These are phyloP conservation scores for Talaromyces trachyspermus DNA, from an alignment of 495 filamentous ascomycete genomes.

Conservation along the genomic window DNA sequence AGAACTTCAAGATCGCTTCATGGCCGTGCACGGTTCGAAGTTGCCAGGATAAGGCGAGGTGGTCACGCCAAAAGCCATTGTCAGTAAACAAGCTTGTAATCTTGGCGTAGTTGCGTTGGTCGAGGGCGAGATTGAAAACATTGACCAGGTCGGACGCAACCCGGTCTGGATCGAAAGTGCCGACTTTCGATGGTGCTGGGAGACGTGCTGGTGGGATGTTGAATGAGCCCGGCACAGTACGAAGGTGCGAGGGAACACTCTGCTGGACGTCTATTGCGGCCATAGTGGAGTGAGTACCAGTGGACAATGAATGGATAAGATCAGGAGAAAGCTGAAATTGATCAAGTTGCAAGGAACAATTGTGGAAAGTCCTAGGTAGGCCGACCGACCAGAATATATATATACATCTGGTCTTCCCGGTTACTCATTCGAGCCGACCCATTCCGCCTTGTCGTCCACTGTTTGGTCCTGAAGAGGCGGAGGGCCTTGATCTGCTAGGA, in stretches of 20 bases:
- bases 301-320: background rate
- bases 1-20: conserved; percentile 42
- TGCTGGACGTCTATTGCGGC: background rate
- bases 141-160: conserved; percentile 38
- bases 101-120: conserved; percentile 20
- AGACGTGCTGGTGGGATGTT: conserved; percentile 35
- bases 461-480: background rate
- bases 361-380: too few relatives aligned
- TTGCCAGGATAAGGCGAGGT: conserved; percentile 36
- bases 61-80: conserved; percentile 37
- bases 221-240: conserved; percentile 52
- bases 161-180: conserved; percentile 33
- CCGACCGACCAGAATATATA: background rate
- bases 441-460: background rate
- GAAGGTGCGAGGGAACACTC: conserved; percentile 37
- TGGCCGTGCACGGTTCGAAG: conserved; percentile 48
- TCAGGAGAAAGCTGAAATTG: background rate
- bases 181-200: conserved; percentile 13
- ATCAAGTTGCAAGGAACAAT: background rate
- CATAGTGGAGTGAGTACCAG: background rate
- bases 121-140: conserved; percentile 42
- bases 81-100: conserved; percentile 38
- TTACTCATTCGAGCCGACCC: background rate
- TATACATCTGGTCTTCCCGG: background rate
- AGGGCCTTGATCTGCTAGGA: background rate